Evolutionary conservation across 2,329 filamentous ascomycete genomes (phyloP).

Genomic region (Oidium heveae): DNA sequence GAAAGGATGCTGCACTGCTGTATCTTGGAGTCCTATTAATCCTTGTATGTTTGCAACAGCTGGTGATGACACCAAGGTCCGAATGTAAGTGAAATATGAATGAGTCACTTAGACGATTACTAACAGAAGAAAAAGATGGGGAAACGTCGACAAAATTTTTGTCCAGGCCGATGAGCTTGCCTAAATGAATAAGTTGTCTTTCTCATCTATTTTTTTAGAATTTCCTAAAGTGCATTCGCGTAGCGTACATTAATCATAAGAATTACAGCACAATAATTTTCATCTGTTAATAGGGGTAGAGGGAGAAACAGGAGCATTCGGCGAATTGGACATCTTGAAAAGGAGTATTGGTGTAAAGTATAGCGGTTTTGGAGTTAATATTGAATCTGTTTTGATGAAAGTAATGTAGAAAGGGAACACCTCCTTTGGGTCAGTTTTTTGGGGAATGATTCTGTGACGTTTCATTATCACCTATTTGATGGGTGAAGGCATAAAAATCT

Average conservation of each 20-base stretch:
- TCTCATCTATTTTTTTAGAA: no score
- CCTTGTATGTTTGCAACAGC: constrained; percentile 72
- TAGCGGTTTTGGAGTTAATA: no score
- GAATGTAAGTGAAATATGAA: constrained; percentile 40
- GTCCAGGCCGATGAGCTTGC: background rate
- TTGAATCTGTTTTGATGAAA: no score
- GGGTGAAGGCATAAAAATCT: no score
- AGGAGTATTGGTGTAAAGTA: no score
- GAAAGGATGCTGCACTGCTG: constrained; percentile 57
- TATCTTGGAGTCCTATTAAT: constrained; percentile 69
- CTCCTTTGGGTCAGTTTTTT: no score
- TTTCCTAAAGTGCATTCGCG: background rate
- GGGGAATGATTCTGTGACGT: no score
- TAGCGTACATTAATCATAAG: background rate
- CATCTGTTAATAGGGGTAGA: background rate
- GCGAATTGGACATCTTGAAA: background rate
- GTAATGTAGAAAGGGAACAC: no score
- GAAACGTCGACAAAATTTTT: constrained; percentile 3
- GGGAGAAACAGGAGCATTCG: background rate
- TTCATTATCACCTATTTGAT: no score
- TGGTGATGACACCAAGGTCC: constrained; percentile 64
- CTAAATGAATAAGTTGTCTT: no score
- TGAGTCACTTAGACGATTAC: background rate
- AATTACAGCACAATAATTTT: background rate
- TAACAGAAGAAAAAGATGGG: constrained; percentile 6